Percentiles rank a stretch among this genome's conserved stretches.
phyloP scores from a whole-genome alignment of 345 rosid species.

The Rubroshorea leprosula region DNA sequence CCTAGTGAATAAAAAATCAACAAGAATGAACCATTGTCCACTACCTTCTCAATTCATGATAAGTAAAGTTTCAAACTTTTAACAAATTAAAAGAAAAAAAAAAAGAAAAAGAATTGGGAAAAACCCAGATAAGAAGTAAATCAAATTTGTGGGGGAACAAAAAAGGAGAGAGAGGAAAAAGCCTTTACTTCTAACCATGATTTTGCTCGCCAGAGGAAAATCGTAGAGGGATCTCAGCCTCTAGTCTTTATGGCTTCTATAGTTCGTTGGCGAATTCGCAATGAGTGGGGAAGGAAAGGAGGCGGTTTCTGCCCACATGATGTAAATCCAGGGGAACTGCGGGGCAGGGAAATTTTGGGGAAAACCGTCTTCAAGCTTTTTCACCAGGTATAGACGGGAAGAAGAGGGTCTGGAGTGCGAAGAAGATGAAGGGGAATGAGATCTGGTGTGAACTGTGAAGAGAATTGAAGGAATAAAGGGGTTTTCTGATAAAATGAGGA shows the following conservation, averaged over 20 bases:
- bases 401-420: too few relatives aligned
- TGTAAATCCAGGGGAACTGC: not conserved
- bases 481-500: too few relatives aligned
- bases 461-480: too few relatives aligned
- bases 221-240: constrained; percentile 34
- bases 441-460: too few relatives aligned
- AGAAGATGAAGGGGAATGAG: too few relatives aligned
- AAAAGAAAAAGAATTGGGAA: not conserved
- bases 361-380: too few relatives aligned
- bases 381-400: too few relatives aligned
- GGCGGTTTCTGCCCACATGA: constrained; percentile 3
- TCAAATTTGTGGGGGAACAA: not conserved
- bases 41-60: not conserved
- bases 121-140: not conserved
- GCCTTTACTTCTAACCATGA: constrained; percentile 66
- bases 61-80: not conserved
- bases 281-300: constrained; percentile 3
- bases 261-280: not conserved
- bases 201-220: constrained; percentile 81
- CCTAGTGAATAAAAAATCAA: too few relatives aligned
- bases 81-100: not conserved
- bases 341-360: too few relatives aligned
- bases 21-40: too few relatives aligned
- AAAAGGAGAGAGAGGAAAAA: not conserved
- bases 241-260: constrained; percentile 1